Conservation (phyloP, 495 filamentous ascomycete species). For the Podospora fimiseda region DNA sequence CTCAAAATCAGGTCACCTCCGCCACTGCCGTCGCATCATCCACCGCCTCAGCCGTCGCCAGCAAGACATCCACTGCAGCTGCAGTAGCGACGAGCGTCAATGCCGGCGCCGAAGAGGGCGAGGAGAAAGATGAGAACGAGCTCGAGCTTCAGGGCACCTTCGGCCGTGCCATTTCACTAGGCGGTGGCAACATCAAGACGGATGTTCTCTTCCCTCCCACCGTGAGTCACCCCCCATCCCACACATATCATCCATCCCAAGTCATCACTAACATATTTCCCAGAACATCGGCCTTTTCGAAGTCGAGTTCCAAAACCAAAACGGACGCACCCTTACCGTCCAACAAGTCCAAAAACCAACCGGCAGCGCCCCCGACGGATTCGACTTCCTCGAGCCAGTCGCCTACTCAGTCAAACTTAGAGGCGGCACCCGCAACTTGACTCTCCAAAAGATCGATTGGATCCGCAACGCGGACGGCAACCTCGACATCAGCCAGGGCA, state of each 20-base stretch:
- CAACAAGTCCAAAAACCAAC: slow-evolving; percentile 30
- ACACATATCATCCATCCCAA: neutral
- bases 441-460: slow-evolving; percentile 36
- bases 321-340: slow-evolving; percentile 24
- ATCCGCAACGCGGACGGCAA: slow-evolving; percentile 26
- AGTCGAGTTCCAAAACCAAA: slow-evolving; percentile 31
- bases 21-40: neutral
- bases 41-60: neutral
- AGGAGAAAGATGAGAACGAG: slow-evolving; percentile 20
- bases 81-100: slow-evolving; percentile 7
- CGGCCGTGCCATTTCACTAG: slow-evolving; percentile 15
- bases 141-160: slow-evolving; percentile 23
- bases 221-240: slow-evolving; percentile 10
- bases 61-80: slow-evolving; percentile 7
- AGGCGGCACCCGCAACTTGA: slow-evolving; percentile 24
- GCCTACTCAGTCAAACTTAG: slow-evolving; percentile 29
- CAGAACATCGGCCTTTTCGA: slow-evolving; percentile 31
- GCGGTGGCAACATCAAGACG: slow-evolving; percentile 24
- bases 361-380: slow-evolving; percentile 26
- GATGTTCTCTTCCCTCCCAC: slow-evolving; percentile 25
- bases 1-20: slow-evolving; percentile 1
- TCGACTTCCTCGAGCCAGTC: slow-evolving; percentile 28
- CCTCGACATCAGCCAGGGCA: slow-evolving; percentile 27
- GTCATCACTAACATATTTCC: neutral
- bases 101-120: slow-evolving; percentile 12